phyloP scores from a whole-genome alignment of 2,329 filamentous ascomycete genomes.

The Zopfia rhizophila region DNA sequence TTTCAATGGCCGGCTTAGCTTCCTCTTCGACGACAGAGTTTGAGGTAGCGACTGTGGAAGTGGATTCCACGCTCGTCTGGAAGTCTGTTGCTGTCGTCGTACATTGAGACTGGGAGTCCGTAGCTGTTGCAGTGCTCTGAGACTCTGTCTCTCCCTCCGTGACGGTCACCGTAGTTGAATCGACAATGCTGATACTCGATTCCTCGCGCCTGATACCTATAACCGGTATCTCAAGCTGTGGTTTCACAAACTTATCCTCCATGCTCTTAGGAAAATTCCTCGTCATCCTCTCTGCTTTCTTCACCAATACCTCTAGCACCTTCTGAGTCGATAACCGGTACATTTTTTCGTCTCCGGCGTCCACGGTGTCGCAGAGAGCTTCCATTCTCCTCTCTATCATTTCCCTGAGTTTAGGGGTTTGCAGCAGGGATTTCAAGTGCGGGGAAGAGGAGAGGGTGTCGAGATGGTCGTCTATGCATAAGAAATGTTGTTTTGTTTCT shows the following conservation, averaged over 20 bases:
- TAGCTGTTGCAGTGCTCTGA: constrained; percentile 25
- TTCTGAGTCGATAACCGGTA: constrained; percentile 81
- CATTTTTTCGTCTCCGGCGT: constrained; percentile 86
- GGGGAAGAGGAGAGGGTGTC: constrained; percentile 69
- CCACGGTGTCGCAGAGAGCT: constrained; percentile 80
- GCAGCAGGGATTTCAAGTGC: constrained; percentile 69
- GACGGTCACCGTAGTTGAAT: constrained; percentile 29
- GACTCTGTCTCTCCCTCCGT: constrained; percentile 14
- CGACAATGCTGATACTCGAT: constrained; percentile 47
- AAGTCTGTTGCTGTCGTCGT: constrained; percentile 21
- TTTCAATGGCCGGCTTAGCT: constrained; percentile 29
- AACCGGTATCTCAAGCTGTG: constrained; percentile 79
- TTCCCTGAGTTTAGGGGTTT: constrained; percentile 50
- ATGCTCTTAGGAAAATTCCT: constrained; percentile 78
- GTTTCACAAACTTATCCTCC: constrained; percentile 84
- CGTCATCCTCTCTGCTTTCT: constrained; percentile 76
- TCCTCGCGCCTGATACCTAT: constrained; percentile 72
- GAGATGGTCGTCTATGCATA: constrained; percentile 77
- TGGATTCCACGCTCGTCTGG: constrained; percentile 22
- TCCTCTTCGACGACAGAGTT: constrained; percentile 22
- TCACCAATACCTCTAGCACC: constrained; percentile 71
- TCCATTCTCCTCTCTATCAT: constrained; percentile 73
- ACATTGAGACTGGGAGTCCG: no score
- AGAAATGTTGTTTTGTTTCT: constrained; percentile 70
- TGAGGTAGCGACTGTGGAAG: constrained; percentile 26